phyloP scores from a whole-genome alignment of 139 green algal genomes.

The Tetradesmus lagerheimii region DNA sequence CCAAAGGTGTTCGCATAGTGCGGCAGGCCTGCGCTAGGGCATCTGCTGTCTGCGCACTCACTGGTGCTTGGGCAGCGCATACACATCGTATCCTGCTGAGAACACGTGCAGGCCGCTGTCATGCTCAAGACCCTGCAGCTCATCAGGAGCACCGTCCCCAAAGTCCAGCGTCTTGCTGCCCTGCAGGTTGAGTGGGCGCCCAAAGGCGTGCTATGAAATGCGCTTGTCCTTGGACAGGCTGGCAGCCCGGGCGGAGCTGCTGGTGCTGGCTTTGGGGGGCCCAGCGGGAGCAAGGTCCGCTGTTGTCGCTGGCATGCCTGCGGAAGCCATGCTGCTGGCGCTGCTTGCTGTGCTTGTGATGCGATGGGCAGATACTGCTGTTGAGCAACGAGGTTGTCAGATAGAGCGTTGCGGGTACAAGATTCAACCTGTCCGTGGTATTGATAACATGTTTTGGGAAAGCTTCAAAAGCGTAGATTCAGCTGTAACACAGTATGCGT shows the following conservation, averaged over 20 bases:
- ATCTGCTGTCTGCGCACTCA: not conserved
- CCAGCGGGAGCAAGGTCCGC: not conserved
- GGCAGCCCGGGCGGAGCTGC: not conserved
- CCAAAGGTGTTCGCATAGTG: too few species aligned
- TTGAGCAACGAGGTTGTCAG: not conserved
- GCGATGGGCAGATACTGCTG: not conserved
- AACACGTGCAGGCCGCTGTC: constrained; percentile 26
- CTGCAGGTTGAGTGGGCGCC: not conserved
- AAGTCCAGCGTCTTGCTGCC: not conserved
- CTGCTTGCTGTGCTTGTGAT: not conserved
- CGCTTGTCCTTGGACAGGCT: not conserved
- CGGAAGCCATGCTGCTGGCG: not conserved
- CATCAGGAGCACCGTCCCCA: not conserved
- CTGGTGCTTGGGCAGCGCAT: constrained; percentile 39
- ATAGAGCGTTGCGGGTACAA: too few species aligned
- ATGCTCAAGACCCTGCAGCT: not conserved
- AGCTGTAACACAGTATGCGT: too few species aligned
- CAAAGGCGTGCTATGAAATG: not conserved
- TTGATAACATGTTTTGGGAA: too few species aligned
- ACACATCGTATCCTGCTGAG: constrained; percentile 10
- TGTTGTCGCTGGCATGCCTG: not conserved
- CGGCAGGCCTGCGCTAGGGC: too few species aligned
- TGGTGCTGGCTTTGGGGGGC: not conserved
- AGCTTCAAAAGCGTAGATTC: too few species aligned
- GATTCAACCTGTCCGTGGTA: too few species aligned